Conservation (phyloP, 768 basidiomycete genomes). For the Boletus rubropictus region DNA sequence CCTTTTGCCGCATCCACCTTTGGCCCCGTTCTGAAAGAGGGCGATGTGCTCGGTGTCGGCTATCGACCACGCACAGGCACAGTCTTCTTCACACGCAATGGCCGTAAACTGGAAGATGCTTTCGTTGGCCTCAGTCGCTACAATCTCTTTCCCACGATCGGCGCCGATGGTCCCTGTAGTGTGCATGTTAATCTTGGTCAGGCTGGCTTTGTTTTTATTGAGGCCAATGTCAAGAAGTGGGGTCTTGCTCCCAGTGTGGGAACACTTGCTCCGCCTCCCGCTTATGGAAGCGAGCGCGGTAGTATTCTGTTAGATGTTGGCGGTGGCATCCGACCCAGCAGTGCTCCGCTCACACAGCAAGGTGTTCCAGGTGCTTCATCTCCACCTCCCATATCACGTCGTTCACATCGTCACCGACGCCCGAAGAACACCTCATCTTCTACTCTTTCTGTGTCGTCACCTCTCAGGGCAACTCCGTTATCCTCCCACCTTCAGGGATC, state of each 20-base stretch:
- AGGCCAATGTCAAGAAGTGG: constrained; percentile 99
- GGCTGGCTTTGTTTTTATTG: constrained; percentile 97
- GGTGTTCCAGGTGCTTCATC: constrained; percentile 44
- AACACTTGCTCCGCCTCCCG: constrained; percentile 94
- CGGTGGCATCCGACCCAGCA: constrained; percentile 29
- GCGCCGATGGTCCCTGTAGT: constrained; percentile 92
- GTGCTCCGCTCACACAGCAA: constrained; percentile 38
- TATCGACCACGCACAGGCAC: constrained; percentile 95
- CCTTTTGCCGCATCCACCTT: constrained; percentile 85
- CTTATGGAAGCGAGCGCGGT: constrained; percentile 94
- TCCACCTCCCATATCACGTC: constrained; percentile 39
- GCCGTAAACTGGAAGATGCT: constrained; percentile 93
- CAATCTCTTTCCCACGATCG: constrained; percentile 96
- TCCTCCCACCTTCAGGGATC: constrained; percentile 42
- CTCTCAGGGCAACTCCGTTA: constrained; percentile 51
- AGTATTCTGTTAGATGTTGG: constrained; percentile 94
- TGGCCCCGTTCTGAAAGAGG: constrained; percentile 82
- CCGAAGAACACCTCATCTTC: constrained; percentile 36
- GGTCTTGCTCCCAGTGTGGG: constrained; percentile 96
- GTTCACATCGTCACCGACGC: constrained; percentile 58
- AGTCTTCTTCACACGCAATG: constrained; percentile 99
- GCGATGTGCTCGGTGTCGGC: constrained; percentile 92
- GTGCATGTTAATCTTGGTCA: constrained; percentile 98
- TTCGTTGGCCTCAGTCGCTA: constrained; percentile 83
- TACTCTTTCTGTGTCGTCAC: constrained; percentile 54